phyloP scores from a whole-genome alignment of 2,329 filamentous ascomycete species.

The Aspergillus terreus region DNA sequence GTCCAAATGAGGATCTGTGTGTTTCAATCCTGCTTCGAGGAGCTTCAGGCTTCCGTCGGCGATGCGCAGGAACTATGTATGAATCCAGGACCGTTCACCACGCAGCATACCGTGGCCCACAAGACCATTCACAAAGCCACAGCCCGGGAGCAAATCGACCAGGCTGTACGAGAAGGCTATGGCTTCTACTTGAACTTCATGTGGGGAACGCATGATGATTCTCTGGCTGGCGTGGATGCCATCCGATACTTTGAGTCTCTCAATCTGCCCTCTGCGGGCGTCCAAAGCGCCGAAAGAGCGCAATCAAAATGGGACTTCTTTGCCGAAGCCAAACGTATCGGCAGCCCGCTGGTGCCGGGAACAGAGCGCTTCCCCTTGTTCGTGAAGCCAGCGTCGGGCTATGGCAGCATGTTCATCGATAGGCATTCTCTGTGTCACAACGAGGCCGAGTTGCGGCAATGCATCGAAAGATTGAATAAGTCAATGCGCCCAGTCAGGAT shows the following conservation, averaged over 20 bases:
- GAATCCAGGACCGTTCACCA: constrained; percentile 12
- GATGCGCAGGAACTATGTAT: too few relatives aligned
- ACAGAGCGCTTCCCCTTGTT: constrained; percentile 15
- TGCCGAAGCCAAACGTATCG: constrained; percentile 9
- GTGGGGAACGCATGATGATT: constrained; percentile 22
- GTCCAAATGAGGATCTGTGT: too few relatives aligned
- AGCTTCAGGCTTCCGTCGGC: too few relatives aligned
- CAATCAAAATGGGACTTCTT: constrained; percentile 21
- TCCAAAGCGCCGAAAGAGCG: constrained; percentile 15
- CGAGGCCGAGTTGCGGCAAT: constrained; percentile 9
- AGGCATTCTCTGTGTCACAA: constrained; percentile 16
- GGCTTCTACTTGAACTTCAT: constrained; percentile 25
- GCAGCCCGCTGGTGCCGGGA: constrained; percentile 15
- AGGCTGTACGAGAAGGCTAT: constrained; percentile 12
- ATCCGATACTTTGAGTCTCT: constrained; percentile 19
- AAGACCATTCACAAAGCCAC: constrained; percentile 17
- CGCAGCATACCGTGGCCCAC: constrained; percentile 17
- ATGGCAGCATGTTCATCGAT: constrained; percentile 16
- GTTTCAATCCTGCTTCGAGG: too few relatives aligned
- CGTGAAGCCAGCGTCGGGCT: constrained; percentile 19
- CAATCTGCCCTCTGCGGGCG: constrained; percentile 14
- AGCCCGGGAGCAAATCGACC: constrained; percentile 18
- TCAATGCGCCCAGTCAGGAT: background rate
- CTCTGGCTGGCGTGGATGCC: constrained; percentile 18
- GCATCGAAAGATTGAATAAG: constrained; percentile 9